Evolutionary conservation across 768 basidiomycete genomes (phyloP).

Genomic region (Suillus subaureus): DNA sequence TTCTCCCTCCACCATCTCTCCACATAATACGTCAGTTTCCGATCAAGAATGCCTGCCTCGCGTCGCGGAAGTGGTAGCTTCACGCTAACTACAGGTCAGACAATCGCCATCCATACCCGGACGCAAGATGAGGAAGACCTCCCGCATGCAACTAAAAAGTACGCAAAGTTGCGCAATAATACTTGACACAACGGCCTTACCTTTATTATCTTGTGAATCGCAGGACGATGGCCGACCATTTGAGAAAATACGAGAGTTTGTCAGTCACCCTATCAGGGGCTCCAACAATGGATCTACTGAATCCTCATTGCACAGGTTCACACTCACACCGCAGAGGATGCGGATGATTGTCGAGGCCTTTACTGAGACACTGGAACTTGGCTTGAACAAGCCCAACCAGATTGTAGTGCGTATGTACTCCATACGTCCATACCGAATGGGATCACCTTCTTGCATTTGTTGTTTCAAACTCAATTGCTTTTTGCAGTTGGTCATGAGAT

Average conservation of each 20-base stretch:
- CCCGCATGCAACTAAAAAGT: constrained; percentile 95
- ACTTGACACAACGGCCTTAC: constrained; percentile 6
- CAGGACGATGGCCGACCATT: constrained; percentile 92
- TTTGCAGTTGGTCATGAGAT: constrained; percentile 1
- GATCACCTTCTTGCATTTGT: constrained; percentile 13
- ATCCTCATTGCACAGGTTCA: constrained; percentile 54
- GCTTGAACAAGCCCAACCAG: constrained; percentile 80
- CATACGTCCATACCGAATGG: neutral
- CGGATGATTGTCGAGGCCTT: constrained; percentile 97
- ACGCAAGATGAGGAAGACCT: constrained; percentile 86
- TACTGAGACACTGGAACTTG: constrained; percentile 87
- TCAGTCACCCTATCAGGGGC: constrained; percentile 45
- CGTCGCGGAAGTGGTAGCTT: constrained; percentile 80
- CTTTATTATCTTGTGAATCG: constrained; percentile 5
- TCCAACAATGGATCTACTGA: constrained; percentile 11
- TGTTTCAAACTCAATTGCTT: constrained; percentile 1
- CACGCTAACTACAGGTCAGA: constrained; percentile 72
- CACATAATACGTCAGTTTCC: constrained; percentile 1
- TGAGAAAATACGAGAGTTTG: constrained; percentile 87
- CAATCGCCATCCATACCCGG: constrained; percentile 84
- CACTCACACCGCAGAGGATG: constrained; percentile 88
- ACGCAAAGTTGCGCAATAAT: constrained; percentile 26
- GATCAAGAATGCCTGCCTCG: constrained; percentile 59
- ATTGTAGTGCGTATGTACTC: constrained; percentile 71
- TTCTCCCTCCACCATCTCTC: constrained; percentile 15